Conservation (phyloP, 768 basidiomycete species). For the Lentinula sp. region DNA sequence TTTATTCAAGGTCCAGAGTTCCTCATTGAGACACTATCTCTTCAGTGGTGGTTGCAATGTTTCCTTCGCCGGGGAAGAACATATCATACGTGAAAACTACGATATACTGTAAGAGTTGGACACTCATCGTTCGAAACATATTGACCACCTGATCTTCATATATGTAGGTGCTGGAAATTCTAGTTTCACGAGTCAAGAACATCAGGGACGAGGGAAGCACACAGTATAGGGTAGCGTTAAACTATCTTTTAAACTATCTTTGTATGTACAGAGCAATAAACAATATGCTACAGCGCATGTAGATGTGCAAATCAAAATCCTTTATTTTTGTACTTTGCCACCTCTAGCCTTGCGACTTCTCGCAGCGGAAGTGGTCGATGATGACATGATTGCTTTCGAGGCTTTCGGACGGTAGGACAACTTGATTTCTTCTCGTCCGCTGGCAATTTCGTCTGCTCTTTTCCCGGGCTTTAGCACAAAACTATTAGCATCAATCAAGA, state of each 20-base stretch:
- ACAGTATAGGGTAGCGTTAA: not conserved
- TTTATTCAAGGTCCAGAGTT: not conserved
- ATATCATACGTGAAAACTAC: slow-evolving; percentile 32
- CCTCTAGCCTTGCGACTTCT: not conserved
- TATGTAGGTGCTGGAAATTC: slow-evolving; percentile 32
- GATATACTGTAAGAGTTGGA: slow-evolving; percentile 38
- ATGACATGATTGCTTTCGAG: not conserved
- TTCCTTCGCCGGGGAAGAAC: slow-evolving; percentile 40
- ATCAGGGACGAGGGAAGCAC: not conserved
- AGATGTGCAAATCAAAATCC: not conserved
- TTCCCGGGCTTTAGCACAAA: not conserved
- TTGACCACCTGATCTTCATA: not conserved
- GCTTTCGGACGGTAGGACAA: slow-evolving; percentile 1
- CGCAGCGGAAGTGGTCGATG: not conserved
- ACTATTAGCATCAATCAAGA: not conserved
- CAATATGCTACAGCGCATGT: not conserved
- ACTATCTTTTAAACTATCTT: not conserved
- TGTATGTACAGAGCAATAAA: not conserved
- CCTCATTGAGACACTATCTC: slow-evolving; percentile 3
- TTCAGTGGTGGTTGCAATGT: slow-evolving; percentile 37
- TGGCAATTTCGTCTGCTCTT: not conserved
- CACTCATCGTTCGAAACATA: not conserved
- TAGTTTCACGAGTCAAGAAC: not conserved
- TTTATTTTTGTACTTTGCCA: not conserved
- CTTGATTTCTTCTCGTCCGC: not conserved